A percentile compares a stretch with the other conserved stretches of the same genome.
Conservation (phyloP, 768 basidiomycete genomes). For the Lactifluus rugatus region DNA sequence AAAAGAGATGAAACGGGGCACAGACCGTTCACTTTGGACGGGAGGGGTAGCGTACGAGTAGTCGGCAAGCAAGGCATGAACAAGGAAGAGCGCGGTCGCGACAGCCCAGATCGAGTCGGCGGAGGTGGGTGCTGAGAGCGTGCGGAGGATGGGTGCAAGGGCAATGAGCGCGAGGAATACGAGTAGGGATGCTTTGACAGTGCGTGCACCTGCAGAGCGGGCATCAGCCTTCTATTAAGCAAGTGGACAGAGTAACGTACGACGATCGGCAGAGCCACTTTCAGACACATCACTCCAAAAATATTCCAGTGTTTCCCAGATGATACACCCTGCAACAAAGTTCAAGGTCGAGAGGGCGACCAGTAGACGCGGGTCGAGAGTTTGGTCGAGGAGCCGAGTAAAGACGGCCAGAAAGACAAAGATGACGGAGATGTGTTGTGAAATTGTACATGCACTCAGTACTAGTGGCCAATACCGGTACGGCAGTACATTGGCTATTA, state of each 20-base stretch:
- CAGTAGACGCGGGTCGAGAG: conserved; percentile 59
- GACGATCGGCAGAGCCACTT: conserved; percentile 1
- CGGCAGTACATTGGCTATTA: conserved; percentile 66
- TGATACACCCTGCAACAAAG: conserved; percentile 50
- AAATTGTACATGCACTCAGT: conserved; percentile 59
- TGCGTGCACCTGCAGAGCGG: conserved; percentile 46
- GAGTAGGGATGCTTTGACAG: conserved; percentile 71
- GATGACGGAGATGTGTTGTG: conserved; percentile 74
- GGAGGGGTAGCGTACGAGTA: conserved; percentile 45
- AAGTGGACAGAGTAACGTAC: not conserved
- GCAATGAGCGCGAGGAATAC: conserved; percentile 86
- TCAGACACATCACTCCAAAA: conserved; percentile 27
- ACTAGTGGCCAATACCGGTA: conserved; percentile 72
- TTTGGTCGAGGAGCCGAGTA: conserved; percentile 51
- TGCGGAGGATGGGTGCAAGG: conserved; percentile 82
- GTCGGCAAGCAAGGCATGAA: conserved; percentile 79
- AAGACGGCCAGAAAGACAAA: conserved; percentile 79
- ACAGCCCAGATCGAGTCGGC: conserved; percentile 97
- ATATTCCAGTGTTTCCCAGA: conserved; percentile 50
- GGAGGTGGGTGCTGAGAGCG: conserved; percentile 89
- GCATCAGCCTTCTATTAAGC: not conserved
- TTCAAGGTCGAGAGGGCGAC: conserved; percentile 53
- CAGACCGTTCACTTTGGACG: conserved; percentile 9
- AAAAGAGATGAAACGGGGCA: not conserved
- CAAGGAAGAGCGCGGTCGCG: conserved; percentile 70